Conservation (phyloP, 2,329 filamentous ascomycete genomes). For the Fusarium verticillioides region DNA sequence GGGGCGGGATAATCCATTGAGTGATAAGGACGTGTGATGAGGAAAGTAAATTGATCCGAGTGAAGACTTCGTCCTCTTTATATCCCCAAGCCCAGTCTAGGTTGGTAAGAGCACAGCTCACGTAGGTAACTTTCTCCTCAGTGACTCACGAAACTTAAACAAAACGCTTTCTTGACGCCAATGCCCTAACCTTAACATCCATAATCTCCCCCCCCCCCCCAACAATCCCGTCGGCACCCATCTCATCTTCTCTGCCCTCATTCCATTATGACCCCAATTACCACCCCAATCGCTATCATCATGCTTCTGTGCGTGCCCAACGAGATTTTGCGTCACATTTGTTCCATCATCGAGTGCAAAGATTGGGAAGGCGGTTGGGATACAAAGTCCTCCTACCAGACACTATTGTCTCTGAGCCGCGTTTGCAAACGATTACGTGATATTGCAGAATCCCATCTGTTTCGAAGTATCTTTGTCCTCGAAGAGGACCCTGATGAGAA, state of each 20-base stretch:
- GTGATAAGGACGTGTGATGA: not conserved
- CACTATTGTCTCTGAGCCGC: not conserved
- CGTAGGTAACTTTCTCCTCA: not conserved
- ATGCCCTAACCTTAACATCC: slow-evolving; percentile 43
- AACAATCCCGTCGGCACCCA: not conserved
- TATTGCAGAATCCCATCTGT: not conserved
- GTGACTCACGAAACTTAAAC: slow-evolving; percentile 31
- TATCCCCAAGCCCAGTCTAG: not conserved
- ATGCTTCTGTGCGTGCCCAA: not conserved
- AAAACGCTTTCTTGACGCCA: slow-evolving; percentile 42
- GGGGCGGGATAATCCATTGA: not conserved
- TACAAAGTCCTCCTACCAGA: not conserved
- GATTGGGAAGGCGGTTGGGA: not conserved
- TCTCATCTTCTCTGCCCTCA: not conserved
- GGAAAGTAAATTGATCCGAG: not conserved
- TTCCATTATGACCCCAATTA: not conserved
- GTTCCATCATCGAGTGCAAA: not conserved
- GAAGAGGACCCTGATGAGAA: not conserved
- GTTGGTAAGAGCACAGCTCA: not conserved
- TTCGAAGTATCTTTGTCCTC: not conserved
- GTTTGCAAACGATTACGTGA: not conserved
- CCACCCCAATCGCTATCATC: not conserved
- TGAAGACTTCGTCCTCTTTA: not conserved
- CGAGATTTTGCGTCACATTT: not conserved
- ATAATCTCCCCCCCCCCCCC: slow-evolving; percentile 29